These are phyloP conservation scores for Fusarium begoniae DNA, from an alignment of 2,329 filamentous ascomycete genomes.

Conservation along the genomic window DNA sequence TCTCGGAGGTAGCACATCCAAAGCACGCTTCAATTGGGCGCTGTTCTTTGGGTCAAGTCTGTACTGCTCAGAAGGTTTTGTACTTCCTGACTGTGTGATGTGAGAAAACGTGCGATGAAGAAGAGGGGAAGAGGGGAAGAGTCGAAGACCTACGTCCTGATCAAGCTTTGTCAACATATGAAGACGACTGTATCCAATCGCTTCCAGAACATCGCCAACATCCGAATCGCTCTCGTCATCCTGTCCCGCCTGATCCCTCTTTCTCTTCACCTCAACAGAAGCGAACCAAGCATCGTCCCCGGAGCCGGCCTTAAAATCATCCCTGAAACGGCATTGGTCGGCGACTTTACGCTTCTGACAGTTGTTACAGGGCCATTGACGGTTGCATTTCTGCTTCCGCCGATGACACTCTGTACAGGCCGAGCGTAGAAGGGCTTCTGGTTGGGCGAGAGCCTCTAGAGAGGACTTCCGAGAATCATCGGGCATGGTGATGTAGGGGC, in stretches of 20 bases:
- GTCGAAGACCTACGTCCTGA: conserved; percentile 1
- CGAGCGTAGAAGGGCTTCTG: neutral
- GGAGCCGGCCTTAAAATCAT: neutral
- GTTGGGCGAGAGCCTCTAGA: neutral
- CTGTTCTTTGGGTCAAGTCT: conserved; percentile 5
- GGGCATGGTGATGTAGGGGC: conserved; percentile 3
- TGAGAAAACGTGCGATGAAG: neutral
- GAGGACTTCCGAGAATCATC: conserved; percentile 16
- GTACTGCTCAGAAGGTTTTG: conserved; percentile 17
- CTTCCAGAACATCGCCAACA: conserved; percentile 18
- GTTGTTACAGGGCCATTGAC: conserved; percentile 19
- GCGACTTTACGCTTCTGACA: conserved; percentile 25
- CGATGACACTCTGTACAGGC: conserved; percentile 22
- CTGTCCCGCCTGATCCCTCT: neutral
- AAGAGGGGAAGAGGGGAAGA: too few relatives aligned
- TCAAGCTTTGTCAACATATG: conserved; percentile 21
- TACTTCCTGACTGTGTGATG: neutral
- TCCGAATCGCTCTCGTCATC: conserved; percentile 9
- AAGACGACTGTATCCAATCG: conserved; percentile 18
- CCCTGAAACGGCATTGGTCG: conserved; percentile 19
- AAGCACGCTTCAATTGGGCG: conserved; percentile 1
- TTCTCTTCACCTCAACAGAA: conserved; percentile 18
- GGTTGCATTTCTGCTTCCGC: conserved; percentile 23
- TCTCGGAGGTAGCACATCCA: conserved; percentile 8
- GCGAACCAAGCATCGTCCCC: conserved; percentile 6